Evolutionary conservation across 176 grass and related monocot species (phyloP), one percentile per base, ranked within the genome.

Genomic region (Eragrostis curvula): DNA sequence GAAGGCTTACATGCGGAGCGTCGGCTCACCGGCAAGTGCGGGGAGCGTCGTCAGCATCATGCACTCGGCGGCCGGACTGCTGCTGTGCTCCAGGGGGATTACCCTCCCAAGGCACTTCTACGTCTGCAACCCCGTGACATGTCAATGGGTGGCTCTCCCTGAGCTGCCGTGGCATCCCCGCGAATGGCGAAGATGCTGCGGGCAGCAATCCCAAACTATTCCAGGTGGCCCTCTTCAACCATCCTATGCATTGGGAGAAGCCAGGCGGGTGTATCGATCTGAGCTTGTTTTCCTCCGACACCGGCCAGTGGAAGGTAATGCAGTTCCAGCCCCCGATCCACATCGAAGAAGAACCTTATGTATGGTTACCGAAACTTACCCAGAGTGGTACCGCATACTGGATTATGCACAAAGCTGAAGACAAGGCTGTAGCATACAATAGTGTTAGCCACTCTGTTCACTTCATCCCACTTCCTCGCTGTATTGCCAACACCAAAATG

Each of bases 21-120:
- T 36, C 32, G 4, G 4, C 2, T 36, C 32, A 2, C 32, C 32
- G 4, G 32, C 2, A 36, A 36, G 32, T 36, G 32, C 2, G 32
- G 32, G 32, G 32, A 36, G 4, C 32, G 32, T 36, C 32, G 32
- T 65, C 15, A 15, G 13, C 64, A 3, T 64, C 61, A 28, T 36
- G 28, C 63, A 66, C 32, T 39, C 63, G 30, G 30, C 63, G 63
- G 63, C 63, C 60, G 60, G 64, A 30, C 64, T 67, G 16, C 64
- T 67, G 32, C 64, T 41, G 17, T 67, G 32, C 64, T 67, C 64
- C 5, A 20, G 32, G 64, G 64, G 32, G 32, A 0, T 9, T 1
- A 68, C 16, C 40, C 3, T 3, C 5, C 64, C 3, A 2, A 11
- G 5, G 66, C 66, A 9, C 1, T 68, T 44, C 66, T 68, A 23